phyloP scores from a whole-genome alignment of 306 rosid species.

The Quercus parvula region DNA sequence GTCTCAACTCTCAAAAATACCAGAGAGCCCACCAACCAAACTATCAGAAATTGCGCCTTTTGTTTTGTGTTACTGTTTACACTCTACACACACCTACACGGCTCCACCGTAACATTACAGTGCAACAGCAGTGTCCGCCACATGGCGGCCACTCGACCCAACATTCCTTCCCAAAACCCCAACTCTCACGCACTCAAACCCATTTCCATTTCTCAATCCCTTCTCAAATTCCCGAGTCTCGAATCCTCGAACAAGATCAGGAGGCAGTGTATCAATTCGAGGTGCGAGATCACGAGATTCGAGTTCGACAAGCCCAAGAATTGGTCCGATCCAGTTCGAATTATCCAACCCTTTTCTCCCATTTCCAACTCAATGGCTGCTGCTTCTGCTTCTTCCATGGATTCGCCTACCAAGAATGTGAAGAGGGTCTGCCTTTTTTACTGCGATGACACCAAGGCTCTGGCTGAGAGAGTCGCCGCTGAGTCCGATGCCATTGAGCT shows the following conservation, averaged over 20 bases:
- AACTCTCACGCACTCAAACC: conserved; percentile 17
- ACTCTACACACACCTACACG: too few species aligned
- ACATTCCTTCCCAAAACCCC: conserved; percentile 31
- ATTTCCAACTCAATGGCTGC: conserved; percentile 47
- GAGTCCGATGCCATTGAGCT: conserved; percentile 72
- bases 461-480: conserved; percentile 72
- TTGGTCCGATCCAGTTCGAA: background rate
- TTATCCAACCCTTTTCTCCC: conserved; percentile 32
- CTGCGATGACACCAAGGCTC: conserved; percentile 75
- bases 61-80: background rate
- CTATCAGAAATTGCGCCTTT: background rate
- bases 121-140: conserved; percentile 28
- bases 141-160: conserved; percentile 63
- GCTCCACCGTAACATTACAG: background rate
- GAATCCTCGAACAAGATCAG: conserved; percentile 19
- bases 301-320: conserved; percentile 25
- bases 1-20: too few species aligned
- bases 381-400: conserved; percentile 23
- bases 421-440: conserved; percentile 78
- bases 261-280: conserved; percentile 8
- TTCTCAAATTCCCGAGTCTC: background rate
- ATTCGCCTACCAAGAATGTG: conserved; percentile 33
- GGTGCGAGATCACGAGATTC: conserved; percentile 63
- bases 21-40: background rate
- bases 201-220: conserved; percentile 6